Evolutionary conservation across 257 asterid species (phyloP).

Genomic region (Scutellaria barbata): DNA sequence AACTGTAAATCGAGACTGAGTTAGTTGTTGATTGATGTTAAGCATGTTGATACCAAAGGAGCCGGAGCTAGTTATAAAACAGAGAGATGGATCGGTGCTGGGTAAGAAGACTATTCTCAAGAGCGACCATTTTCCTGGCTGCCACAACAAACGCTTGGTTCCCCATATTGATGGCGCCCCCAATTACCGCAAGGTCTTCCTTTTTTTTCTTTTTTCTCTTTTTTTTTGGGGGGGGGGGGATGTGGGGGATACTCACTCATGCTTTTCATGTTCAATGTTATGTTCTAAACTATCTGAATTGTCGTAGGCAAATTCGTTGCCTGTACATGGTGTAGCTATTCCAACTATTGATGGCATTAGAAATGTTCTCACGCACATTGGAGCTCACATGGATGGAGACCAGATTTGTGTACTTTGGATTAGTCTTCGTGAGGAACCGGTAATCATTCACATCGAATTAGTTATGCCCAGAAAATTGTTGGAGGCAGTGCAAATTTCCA

Average conservation of each 20-base stretch:
- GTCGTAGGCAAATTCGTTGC: slow-evolving; percentile 70
- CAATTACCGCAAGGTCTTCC: slow-evolving; percentile 86
- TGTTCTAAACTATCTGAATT: not conserved
- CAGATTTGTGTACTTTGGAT: slow-evolving; percentile 82
- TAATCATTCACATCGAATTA: slow-evolving; percentile 39
- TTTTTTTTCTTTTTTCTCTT: not conserved
- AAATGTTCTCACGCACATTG: slow-evolving; percentile 88
- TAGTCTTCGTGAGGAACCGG: slow-evolving; percentile 98
- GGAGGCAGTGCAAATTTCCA: slow-evolving; percentile 4
- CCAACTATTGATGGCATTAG: slow-evolving; percentile 92
- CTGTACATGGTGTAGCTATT: slow-evolving; percentile 97
- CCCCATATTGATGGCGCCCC: slow-evolving; percentile 97
- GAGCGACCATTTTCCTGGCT: slow-evolving; percentile 99
- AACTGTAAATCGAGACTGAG: slow-evolving; percentile 33
- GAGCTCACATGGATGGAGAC: slow-evolving; percentile 66
- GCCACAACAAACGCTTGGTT: slow-evolving; percentile 86
- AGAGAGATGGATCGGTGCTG: slow-evolving; percentile 94
- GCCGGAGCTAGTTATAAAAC: slow-evolving; percentile 86
- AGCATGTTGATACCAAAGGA: slow-evolving; percentile 78
- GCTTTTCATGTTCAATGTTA: not conserved
- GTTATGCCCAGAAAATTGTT: not conserved
- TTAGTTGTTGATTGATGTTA: slow-evolving; percentile 31
- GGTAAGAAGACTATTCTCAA: slow-evolving; percentile 96
- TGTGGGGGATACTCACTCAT: not conserved
- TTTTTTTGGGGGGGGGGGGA: not conserved